Base-by-base conservation (phyloP, 495 filamentous ascomycete species). In the Chaetomidium leptoderma region DNA sequence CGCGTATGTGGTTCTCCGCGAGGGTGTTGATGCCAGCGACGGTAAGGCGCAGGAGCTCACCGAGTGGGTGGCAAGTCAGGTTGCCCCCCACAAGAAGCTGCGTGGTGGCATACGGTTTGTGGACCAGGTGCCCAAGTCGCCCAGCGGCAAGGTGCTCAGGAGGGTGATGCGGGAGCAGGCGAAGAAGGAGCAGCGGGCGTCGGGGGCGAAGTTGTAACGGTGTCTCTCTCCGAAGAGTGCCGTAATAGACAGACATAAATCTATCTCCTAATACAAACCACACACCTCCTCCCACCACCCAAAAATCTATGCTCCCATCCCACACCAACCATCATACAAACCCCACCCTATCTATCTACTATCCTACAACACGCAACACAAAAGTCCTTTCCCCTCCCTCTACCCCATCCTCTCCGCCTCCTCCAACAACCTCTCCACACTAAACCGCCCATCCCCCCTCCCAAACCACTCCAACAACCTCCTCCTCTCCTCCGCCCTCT, bases 61-160 rank as follows among this genome's bases (percentile, higher is more conserved):
- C 14, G 66, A 76, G 2, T 92, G 84, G 81, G 65, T 95, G 51
- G 79, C 80, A 4, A 61, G 55, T 35, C 73, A 70, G 45, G 76
- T 82, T 1, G 72, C 77, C 9, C 69, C 65, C 33, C 71, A 92
- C 63, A 96, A 97, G 78, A 78, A 81, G 57, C 72, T 96, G 64
- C 81, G 88, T 30, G 92, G 92, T 17, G 92, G 92, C 3, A 80
- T 96, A 0, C 79, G 78, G 9, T 97, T 95, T 66, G 77, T 95
- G 9, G 84, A 95, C 58, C 76, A 80, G 61, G 82, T 97, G 9
- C 92, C 92, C 27, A 95, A 93, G 80, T 92, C 85, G 57, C 80
- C 81, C 0, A 86, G 84, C 67, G 92, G 92, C 1, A 97, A 97
- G 81, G 91, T 97, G 50, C 69, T 97, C 63, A 85, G 92, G 60